Percentiles rank a stretch among this genome's conserved stretches.
phyloP scores from a whole-genome alignment of 495 filamentous ascomycete genomes.

The Neurospora sp. region DNA sequence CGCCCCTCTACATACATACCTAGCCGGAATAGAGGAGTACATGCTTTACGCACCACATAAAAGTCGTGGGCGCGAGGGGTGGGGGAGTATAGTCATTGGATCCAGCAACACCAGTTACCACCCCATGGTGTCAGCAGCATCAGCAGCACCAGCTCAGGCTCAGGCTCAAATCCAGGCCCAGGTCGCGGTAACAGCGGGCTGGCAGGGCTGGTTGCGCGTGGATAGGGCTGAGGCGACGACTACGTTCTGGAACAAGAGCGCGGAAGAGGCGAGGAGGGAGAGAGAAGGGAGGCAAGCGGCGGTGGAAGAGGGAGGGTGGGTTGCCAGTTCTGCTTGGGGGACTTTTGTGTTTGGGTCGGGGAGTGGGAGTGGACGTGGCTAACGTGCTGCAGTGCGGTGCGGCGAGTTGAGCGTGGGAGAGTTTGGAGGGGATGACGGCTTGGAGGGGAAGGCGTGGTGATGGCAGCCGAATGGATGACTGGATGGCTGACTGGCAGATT shows the following conservation, averaged over 20 bases:
- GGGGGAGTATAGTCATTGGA: constrained; percentile 39
- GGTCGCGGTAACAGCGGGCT: constrained; percentile 26
- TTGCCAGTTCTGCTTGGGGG: constrained; percentile 19
- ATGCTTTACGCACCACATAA: constrained; percentile 38
- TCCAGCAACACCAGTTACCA: constrained; percentile 6
- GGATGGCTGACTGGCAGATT: background rate
- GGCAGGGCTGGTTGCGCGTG: constrained; percentile 41
- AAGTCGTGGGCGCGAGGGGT: constrained; percentile 38
- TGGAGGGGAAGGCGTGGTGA: background rate
- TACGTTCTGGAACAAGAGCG: constrained; percentile 8
- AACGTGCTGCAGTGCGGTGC: background rate
- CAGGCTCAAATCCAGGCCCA: constrained; percentile 7
- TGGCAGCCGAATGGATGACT: background rate
- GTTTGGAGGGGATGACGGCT: background rate
- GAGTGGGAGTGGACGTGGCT: background rate
- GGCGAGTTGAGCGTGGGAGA: too few relatives aligned
- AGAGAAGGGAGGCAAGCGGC: constrained; percentile 10
- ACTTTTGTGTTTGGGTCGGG: constrained; percentile 10
- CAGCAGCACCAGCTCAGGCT: too few relatives aligned
- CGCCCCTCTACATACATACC: constrained; percentile 4
- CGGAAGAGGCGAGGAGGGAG: constrained; percentile 13
- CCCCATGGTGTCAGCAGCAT: background rate
- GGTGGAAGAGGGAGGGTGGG: constrained; percentile 18
- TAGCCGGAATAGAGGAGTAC: constrained; percentile 30
- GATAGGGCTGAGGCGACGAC: constrained; percentile 27